phyloP scores from a whole-genome alignment of 768 basidiomycete genomes.

The Galerina sulciceps region DNA sequence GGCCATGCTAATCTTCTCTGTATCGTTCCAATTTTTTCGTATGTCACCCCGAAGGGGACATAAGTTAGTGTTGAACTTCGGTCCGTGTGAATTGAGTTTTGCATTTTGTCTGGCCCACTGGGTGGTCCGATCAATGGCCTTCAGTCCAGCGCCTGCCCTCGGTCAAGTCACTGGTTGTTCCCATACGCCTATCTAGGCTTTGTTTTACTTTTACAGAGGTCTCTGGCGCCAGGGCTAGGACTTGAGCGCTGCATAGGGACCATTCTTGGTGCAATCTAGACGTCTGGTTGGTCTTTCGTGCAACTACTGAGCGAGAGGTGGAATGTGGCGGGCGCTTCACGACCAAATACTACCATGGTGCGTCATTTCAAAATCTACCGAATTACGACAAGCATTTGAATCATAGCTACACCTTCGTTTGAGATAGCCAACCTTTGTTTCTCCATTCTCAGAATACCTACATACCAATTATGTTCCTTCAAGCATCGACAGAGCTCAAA shows the following conservation, averaged over 20 bases:
- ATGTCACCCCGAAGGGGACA: slow-evolving; percentile 92
- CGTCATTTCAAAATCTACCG: background rate
- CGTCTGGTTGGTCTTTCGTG: background rate
- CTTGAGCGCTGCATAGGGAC: too few relatives aligned
- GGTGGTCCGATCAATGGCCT: slow-evolving; percentile 28
- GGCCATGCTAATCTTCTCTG: slow-evolving; percentile 99
- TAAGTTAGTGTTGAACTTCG: background rate
- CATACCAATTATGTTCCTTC: slow-evolving; percentile 19
- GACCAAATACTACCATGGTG: background rate
- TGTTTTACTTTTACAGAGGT: background rate
- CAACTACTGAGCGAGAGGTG: background rate
- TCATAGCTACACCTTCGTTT: background rate
- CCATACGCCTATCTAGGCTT: background rate
- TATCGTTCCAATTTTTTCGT: slow-evolving; percentile 99
- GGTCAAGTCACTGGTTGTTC: background rate
- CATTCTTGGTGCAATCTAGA: background rate
- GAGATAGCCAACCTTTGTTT: slow-evolving; percentile 52
- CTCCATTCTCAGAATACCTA: slow-evolving; percentile 14
- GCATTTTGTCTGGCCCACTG: slow-evolving; percentile 31
- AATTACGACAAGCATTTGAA: background rate
- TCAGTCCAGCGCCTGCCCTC: background rate
- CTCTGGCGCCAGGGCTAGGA: too few relatives aligned
- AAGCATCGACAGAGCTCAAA: slow-evolving; percentile 8
- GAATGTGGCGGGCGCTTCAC: too few relatives aligned
- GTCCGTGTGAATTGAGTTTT: slow-evolving; percentile 10